Evolutionary conservation across 1,284 basidiomycete genomes (phyloP).

Genomic region (Cerrena zonata): DNA sequence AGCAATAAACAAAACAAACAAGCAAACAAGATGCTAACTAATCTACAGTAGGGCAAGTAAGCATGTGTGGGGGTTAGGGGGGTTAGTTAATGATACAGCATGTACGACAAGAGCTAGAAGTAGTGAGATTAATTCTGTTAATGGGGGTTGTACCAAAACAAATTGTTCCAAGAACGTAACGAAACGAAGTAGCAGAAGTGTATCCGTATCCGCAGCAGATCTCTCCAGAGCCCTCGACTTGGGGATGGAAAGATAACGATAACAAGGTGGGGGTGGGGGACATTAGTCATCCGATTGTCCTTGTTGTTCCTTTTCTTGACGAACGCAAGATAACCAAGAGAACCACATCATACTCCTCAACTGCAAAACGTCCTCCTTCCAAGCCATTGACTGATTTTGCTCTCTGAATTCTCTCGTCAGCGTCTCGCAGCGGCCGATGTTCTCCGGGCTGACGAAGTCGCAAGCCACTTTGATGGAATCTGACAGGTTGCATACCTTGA

Average conservation of each 20-base stretch:
- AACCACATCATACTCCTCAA: conserved; percentile 91
- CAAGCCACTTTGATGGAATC: conserved; percentile 96
- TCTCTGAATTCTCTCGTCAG: conserved; percentile 84
- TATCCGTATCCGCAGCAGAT: no score
- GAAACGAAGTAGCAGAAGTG: no score
- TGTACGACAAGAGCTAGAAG: neutral
- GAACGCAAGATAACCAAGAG: conserved; percentile 69
- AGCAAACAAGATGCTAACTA: neutral
- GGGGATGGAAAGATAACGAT: no score
- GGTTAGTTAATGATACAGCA: neutral
- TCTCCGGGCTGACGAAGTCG: conserved; percentile 93
- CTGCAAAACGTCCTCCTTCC: conserved; percentile 94
- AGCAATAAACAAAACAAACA: neutral
- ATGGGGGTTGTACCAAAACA: no score
- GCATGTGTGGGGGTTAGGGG: no score
- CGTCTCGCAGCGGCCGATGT: conserved; percentile 77
- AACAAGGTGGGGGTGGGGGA: neutral
- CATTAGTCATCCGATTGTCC: neutral
- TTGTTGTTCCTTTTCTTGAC: conserved; percentile 42
- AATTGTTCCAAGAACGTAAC: no score
- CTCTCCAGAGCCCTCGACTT: no score
- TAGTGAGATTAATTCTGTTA: no score
- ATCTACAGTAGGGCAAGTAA: no score
- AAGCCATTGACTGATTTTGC: conserved; percentile 78
- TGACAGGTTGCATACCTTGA: conserved; percentile 73